Conservation (phyloP, 78 protist genomes). For the Dictyostelium brefeldianum region DNA sequence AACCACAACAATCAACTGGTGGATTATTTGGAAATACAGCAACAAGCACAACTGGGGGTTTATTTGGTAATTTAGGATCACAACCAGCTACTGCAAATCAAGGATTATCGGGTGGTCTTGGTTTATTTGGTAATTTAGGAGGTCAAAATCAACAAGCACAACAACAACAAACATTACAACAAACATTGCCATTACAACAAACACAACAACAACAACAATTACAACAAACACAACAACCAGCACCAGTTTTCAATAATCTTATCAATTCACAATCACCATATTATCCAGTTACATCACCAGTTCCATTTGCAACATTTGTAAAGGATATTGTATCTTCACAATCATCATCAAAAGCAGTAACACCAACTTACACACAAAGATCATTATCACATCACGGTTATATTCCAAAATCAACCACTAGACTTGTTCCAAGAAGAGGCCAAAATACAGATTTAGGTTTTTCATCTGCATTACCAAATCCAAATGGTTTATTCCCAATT, state of each 20-base stretch:
- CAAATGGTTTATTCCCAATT: conserved; percentile 6
- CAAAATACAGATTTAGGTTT: conserved; percentile 7
- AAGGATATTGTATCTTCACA: background rate
- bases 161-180: conserved; percentile 9
- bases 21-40: conserved; percentile 14
- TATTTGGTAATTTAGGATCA: background rate
- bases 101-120: conserved; percentile 14
- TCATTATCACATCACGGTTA: conserved; percentile 40
- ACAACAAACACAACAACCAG: background rate
- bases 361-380: conserved; percentile 27
- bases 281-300: conserved; percentile 52
- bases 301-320: background rate
- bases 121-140: conserved; percentile 12
- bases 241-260: background rate
- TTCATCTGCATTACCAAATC: background rate
- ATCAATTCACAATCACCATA: conserved; percentile 24
- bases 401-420: conserved; percentile 46
- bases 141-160: conserved; percentile 13
- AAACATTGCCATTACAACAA: background rate
- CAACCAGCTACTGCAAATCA: background rate
- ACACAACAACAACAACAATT: background rate
- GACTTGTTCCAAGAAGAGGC: conserved; percentile 30
- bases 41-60: background rate
- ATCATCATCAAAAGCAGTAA: background rate
- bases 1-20: background rate